Evolutionary conservation across 768 basidiomycete species (phyloP), one percentile per base, ranked within the genome.

Genomic region (Pulveroboletus frians): DNA sequence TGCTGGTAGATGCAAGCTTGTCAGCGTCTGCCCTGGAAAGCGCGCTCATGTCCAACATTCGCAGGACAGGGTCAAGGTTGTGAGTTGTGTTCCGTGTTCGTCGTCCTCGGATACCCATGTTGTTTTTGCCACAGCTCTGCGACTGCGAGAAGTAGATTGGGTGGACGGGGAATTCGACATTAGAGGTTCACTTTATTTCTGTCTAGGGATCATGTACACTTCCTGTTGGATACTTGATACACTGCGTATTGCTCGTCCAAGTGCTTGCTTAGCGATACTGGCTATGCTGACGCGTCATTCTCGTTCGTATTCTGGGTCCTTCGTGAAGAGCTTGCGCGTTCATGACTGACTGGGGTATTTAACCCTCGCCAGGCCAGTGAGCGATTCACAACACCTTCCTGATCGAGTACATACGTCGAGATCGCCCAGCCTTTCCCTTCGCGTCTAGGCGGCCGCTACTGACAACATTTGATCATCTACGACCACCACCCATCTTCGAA

Each of bases 11-110:
- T 56, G 77, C 80, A 10, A 88, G 86, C 62, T 65, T 92, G 34
- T 89, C 88, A 15, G 80, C 80, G 7, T 90, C 88, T 35, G 88
- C 84, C 4, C 63, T 92, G 52, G 88, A 89, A 62, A 91, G 88
- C 55, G 87, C 88, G 0, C 65, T 88, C 39, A 71, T 85, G 68
- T 91, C 88, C 3, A 88, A 90, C 62, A 80, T 84, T 49, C 78
- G 79, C 15, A 77, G 76, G 14, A 76, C 75, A 35, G 77, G 81
- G 3, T 88, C 88, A 10, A 78, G 81, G 49, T 63, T 88, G 88
- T 91, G 59, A 72, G 88, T 78, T 13, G 4, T 20, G 13, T 41
- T 42, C 8, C 41, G 29, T 32, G 30, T 26, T 21, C 18, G 8
- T 40, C 47, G 40, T 23, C 37, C 23, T 32, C 51, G 31, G 27